Evolutionary conservation across 495 filamentous ascomycete genomes (phyloP).

Genomic region (Xylaria sp.): DNA sequence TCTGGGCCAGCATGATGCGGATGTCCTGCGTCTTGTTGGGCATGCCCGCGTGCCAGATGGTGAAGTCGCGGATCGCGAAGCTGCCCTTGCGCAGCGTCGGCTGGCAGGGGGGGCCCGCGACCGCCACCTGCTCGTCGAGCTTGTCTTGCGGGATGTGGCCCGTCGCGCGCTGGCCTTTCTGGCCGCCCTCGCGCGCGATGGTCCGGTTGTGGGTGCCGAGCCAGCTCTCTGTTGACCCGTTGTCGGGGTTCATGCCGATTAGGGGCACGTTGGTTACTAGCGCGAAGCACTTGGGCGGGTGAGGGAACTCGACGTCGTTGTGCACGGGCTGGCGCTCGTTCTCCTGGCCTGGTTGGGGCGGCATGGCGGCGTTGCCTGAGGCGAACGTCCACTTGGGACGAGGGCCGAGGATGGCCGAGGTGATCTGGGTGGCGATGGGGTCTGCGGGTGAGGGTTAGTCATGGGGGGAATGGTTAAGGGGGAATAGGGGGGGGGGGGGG

Average conservation of each 20-base stretch:
- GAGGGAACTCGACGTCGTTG: slow-evolving; percentile 64
- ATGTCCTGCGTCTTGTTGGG: slow-evolving; percentile 58
- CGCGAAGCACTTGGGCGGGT: slow-evolving; percentile 61
- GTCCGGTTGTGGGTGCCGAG: slow-evolving; percentile 59
- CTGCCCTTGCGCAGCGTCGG: slow-evolving; percentile 59
- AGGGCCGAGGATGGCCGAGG: slow-evolving; percentile 57
- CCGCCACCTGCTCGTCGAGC: slow-evolving; percentile 47
- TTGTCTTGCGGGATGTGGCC: slow-evolving; percentile 53
- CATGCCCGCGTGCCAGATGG: slow-evolving; percentile 69
- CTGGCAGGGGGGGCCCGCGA: slow-evolving; percentile 54
- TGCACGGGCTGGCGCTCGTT: slow-evolving; percentile 61
- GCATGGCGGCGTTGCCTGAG: slow-evolving; percentile 62
- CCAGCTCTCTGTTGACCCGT: slow-evolving; percentile 67
- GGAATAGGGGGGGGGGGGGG: neutral
- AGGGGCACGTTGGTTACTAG: slow-evolving; percentile 64
- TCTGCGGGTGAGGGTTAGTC: slow-evolving; percentile 40
- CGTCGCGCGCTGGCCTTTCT: slow-evolving; percentile 58
- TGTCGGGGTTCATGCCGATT: slow-evolving; percentile 58
- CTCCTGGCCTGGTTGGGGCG: slow-evolving; percentile 44
- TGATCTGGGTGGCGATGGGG: slow-evolving; percentile 57
- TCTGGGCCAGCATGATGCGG: slow-evolving; percentile 66
- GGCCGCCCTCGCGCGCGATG: slow-evolving; percentile 43
- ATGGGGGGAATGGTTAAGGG: neutral
- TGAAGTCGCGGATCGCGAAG: slow-evolving; percentile 61
- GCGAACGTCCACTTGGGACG: slow-evolving; percentile 57